phyloP scores from a whole-genome alignment of 1,284 basidiomycete species.

The Leccinum huronense region DNA sequence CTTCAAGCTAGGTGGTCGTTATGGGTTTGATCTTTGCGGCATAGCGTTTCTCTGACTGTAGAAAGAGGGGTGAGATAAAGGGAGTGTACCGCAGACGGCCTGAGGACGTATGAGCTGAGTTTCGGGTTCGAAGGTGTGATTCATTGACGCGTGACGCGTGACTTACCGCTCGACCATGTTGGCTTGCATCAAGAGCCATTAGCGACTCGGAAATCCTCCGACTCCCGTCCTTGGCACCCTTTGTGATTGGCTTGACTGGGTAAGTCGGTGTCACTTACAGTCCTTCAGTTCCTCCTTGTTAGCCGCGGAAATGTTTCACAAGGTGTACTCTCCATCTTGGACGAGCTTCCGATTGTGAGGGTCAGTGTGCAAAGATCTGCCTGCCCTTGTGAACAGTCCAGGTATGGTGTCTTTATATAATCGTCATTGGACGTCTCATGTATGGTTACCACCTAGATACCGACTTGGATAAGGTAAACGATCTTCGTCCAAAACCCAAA shows the following conservation, averaged over 20 bases:
- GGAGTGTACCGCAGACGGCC: no score
- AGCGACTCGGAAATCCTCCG: no score
- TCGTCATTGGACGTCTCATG: not conserved
- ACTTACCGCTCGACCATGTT: no score
- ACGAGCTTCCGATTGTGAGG: slow-evolving; percentile 65
- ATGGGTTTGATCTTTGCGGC: slow-evolving; percentile 87
- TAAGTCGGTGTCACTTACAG: slow-evolving; percentile 27
- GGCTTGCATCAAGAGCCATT: no score
- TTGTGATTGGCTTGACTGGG: slow-evolving; percentile 85
- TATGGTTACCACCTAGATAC: slow-evolving; percentile 40
- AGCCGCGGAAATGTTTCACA: slow-evolving; percentile 79
- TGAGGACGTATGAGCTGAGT: no score
- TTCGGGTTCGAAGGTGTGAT: no score
- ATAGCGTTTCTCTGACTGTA: slow-evolving; percentile 68
- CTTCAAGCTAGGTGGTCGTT: slow-evolving; percentile 81
- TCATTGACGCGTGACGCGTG: no score
- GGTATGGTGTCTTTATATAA: slow-evolving; percentile 37
- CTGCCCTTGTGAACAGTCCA: slow-evolving; percentile 46
- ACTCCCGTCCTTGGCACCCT: slow-evolving; percentile 70
- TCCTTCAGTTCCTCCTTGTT: not conserved
- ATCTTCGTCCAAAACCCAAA: not conserved
- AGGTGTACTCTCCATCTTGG: slow-evolving; percentile 72
- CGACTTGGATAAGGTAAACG: slow-evolving; percentile 49
- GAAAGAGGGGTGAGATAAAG: not conserved
- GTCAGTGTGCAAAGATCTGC: slow-evolving; percentile 14